Base-by-base conservation (phyloP, 768 basidiomycete genomes). In the Dendrothele bispora region DNA sequence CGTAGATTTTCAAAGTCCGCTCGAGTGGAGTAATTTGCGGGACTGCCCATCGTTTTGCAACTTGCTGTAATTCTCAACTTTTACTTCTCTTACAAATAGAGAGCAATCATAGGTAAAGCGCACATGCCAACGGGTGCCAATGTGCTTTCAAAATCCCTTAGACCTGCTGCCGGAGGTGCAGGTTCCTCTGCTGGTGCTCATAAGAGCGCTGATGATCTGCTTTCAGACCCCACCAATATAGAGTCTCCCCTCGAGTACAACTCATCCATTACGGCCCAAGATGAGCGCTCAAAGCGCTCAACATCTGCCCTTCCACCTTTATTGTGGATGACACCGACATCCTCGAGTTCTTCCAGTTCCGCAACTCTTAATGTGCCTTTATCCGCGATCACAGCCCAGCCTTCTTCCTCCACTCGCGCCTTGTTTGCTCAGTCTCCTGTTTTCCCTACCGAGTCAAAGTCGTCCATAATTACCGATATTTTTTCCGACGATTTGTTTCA, bases 251-350 rank as follows among this genome's bases (percentile, higher is more conserved):
- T 54, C 36, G 57, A 56, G n/a, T 52, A 51, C 60, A 14, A 11
- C 15, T 37, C 58, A 46, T 53, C 49, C 48, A 62, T 56, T 55
- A 55, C 63, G 30, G 65, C 62, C 45, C 57, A 72, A 55, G 62
- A 68, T 60, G 80, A 84, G 57, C 80, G 77, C 57, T 74, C 76
- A 39, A 69, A 84, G 57, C 80, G 77, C 57, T 74, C 76, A 39
- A 69, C 71, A 51, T 57, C 72, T 25, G 77, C 78, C 48, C 67
- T 89, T 32, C 84, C 84, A 38, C 87, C 88, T 2, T 88, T 88
- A 32, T 67, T 90, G 32, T 91, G 88, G 88, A 91, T 91, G 88
- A 88, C 88, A 11, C 78, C 87, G 39, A 67, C 79, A 6, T 76
- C 77, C 8, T 64, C 76, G n/a, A n/a, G n/a, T 11, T 68, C 76